These are phyloP conservation scores for Ceratocystis huliohia DNA, from an alignment of 2,329 filamentous ascomycete genomes.

Conservation along the genomic window DNA sequence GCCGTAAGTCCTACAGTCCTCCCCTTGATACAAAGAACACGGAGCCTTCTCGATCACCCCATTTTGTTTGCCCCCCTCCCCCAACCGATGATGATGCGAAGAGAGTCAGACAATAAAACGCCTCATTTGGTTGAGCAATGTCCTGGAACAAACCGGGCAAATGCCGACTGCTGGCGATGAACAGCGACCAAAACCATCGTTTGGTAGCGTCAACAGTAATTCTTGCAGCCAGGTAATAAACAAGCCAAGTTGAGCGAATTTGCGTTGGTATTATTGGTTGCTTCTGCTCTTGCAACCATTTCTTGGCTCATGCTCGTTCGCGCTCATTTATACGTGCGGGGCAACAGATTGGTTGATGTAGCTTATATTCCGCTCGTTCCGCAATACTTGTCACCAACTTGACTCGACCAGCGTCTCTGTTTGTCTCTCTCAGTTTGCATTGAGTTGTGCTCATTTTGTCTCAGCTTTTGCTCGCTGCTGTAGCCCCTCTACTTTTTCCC, in stretches of 20 bases:
- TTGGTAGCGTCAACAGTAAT: neutral
- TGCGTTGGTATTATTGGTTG: neutral
- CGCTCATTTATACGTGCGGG: neutral
- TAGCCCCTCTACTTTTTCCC: neutral
- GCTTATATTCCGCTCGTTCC: conserved; percentile 1
- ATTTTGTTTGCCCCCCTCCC: too few relatives aligned
- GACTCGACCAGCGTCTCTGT: neutral
- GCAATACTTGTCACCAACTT: conserved; percentile 5
- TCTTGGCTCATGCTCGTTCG: neutral
- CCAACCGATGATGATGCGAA: neutral
- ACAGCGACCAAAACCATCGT: neutral
- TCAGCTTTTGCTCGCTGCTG: neutral
- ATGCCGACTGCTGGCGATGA: neutral
- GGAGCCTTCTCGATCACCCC: neutral
- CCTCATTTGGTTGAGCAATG: neutral
- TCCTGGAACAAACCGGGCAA: neutral
- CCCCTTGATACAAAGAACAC: neutral
- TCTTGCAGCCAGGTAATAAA: neutral
- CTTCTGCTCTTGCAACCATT: neutral
- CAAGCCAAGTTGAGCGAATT: too few relatives aligned
- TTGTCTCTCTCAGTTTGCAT: neutral
- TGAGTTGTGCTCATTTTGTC: neutral
- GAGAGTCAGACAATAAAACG: neutral
- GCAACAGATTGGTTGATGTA: neutral
- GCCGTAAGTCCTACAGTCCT: conserved; percentile 47